Conservation (phyloP, 768 basidiomycete species). For the Trametes gibbosa region DNA sequence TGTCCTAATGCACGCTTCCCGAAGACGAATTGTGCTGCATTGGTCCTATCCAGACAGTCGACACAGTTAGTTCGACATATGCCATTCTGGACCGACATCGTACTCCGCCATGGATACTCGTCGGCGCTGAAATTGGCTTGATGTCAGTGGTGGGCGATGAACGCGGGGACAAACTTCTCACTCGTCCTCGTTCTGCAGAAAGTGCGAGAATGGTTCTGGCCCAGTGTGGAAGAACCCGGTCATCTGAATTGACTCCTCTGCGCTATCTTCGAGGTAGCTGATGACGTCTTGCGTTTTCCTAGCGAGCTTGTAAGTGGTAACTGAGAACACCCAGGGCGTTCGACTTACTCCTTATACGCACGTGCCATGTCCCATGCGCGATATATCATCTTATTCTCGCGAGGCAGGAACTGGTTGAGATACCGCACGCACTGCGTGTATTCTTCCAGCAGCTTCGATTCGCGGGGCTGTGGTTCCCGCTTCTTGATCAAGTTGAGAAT, state of each 20-base stretch:
- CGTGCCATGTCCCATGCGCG: slow-evolving; percentile 96
- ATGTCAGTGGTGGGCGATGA: background rate
- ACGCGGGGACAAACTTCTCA: slow-evolving; percentile 19
- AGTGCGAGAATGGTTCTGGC: slow-evolving; percentile 77
- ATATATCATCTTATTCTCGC: slow-evolving; percentile 83
- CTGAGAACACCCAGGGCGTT: too few species aligned
- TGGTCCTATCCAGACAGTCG: slow-evolving; percentile 94
- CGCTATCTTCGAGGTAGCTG: slow-evolving; percentile 90
- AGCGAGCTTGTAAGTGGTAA: background rate
- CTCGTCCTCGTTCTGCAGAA: slow-evolving; percentile 44
- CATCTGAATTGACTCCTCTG: slow-evolving; percentile 87
- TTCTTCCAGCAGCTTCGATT: slow-evolving; percentile 86
- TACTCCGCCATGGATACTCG: slow-evolving; percentile 52
- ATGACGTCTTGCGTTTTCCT: slow-evolving; percentile 97
- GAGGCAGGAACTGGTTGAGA: slow-evolving; percentile 92
- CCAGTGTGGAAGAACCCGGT: slow-evolving; percentile 97
- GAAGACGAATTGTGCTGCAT: slow-evolving; percentile 95
- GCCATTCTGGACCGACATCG: slow-evolving; percentile 85
- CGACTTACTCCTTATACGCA: slow-evolving; percentile 81
- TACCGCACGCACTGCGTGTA: slow-evolving; percentile 91
- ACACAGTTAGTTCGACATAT: slow-evolving; percentile 95
- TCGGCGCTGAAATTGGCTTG: slow-evolving; percentile 1
- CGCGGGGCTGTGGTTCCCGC: slow-evolving; percentile 73
- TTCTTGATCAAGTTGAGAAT: slow-evolving; percentile 95
- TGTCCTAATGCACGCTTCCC: slow-evolving; percentile 93